Evolutionary conservation across 225 moss, liverwort and hornwort species (phyloP).

Genomic region (Physcomitrium patens): DNA sequence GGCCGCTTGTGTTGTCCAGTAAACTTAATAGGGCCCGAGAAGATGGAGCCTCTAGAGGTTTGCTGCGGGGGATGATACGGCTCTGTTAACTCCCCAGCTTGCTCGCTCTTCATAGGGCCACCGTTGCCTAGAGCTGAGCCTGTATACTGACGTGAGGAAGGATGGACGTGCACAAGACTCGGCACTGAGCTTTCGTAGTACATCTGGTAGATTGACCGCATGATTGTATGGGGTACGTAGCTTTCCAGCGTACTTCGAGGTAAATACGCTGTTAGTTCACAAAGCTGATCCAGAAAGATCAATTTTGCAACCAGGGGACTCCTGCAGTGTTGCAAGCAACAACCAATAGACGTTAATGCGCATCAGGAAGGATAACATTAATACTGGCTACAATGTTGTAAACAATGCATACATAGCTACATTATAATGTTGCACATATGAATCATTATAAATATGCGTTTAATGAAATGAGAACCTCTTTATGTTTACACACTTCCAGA

Average conservation of each 20-base stretch:
- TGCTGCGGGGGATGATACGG: conserved; percentile 38
- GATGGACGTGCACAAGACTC: conserved; percentile 70
- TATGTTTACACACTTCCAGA: no score
- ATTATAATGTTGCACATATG: no score
- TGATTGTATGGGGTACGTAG: conserved; percentile 88
- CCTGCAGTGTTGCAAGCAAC: conserved; percentile 39
- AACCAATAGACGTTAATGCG: no score
- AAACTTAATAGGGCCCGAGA: conserved; percentile 92
- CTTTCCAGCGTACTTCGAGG: conserved; percentile 88
- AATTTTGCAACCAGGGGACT: conserved; percentile 89
- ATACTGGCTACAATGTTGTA: no score
- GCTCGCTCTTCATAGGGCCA: conserved; percentile 36
- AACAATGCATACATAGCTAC: no score
- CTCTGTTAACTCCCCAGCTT: conserved; percentile 49
- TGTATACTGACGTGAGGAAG: conserved; percentile 52
- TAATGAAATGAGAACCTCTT: no score
- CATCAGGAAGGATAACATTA: neutral
- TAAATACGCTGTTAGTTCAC: conserved; percentile 75
- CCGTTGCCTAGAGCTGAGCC: conserved; percentile 37
- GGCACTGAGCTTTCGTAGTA: conserved; percentile 90
- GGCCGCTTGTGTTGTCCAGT: conserved; percentile 77
- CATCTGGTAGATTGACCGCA: conserved; percentile 97
- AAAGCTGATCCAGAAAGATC: conserved; percentile 94
- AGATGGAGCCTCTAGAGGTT: conserved; percentile 80
- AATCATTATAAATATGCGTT: no score